Evolutionary conservation across 495 filamentous ascomycete species (phyloP), one percentile per base, ranked within the genome.

Genomic region (Stereocaulon alpinum): DNA sequence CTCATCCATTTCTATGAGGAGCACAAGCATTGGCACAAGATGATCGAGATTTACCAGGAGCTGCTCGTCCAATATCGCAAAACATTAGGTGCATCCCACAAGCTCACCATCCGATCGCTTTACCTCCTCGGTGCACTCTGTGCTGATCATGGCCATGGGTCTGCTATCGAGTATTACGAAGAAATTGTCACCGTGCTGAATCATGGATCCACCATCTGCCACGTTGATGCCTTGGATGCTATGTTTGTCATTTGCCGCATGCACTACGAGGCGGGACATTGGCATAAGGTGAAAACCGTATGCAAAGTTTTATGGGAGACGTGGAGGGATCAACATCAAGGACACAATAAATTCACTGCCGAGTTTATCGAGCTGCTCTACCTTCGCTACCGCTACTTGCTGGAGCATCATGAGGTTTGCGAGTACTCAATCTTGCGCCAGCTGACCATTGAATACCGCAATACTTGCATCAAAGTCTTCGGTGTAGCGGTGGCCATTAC

Each of bases 361-460:
- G 74, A 77, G 6, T 69, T 80, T 18, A 63, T 82, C 2, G 74
- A 79, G 50, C 68, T 79, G 42, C 73, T 83, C 7, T 84, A 83
- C 64, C 62, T 74, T 41, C 73, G 75, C 18, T 85, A 86, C 62
- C 72, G 74, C 65, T 73, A 77, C 20, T 77, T 83, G n/a, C 65
- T 85, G 47, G 76, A 79, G 24, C 67, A 72, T 56, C 71, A 79
- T 63, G 65, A 64, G 51, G 72, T 74, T 56, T 69, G 70, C 27
- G 73, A 75, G 49, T 71, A 68, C 61, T 71, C 71, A 17, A 66
- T 76, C 29, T 68, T 75, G 29, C 75, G 75, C 42, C 70, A 74
- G 53, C 62, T 77, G 37, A 70, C 72, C 9, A 61, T 74, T 43
- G 70, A 83, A 61, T 83, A 81, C 53, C 77, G 77, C 40, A 76